Conservation (phyloP, 1,284 basidiomycete genomes). For the Megacollybia platyphylla region DNA sequence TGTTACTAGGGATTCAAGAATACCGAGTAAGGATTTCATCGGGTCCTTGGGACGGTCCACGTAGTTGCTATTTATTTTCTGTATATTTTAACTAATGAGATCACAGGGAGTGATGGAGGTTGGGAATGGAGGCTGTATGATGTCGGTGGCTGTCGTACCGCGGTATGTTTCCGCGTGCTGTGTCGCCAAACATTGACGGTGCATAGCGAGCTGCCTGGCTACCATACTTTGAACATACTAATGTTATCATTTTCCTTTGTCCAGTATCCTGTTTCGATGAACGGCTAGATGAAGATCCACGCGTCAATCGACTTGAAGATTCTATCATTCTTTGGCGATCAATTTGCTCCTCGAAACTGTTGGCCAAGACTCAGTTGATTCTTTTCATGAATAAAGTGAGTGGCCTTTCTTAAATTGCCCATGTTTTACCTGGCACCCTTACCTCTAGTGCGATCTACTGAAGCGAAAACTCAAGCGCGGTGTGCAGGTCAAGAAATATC, state of each 20-base stretch:
- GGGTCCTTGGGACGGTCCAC: constrained; percentile 20
- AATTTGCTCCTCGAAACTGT: constrained; percentile 40
- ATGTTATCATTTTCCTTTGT: constrained; percentile 37
- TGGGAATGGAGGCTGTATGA: constrained; percentile 58
- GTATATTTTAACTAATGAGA: constrained; percentile 4
- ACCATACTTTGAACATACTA: constrained; percentile 48
- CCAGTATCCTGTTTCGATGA: constrained; percentile 49
- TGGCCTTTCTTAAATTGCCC: constrained; percentile 1
- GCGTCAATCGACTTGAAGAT: constrained; percentile 49
- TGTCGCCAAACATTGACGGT: constrained; percentile 1
- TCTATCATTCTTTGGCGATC: constrained; percentile 46
- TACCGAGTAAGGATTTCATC: constrained; percentile 36
- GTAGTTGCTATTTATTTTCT: constrained; percentile 5
- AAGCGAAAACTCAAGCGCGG: constrained; percentile 45
- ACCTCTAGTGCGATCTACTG: constrained; percentile 52
- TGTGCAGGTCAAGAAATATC: constrained; percentile 33
- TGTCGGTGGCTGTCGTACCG: constrained; percentile 47
- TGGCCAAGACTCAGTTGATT: constrained; percentile 42
- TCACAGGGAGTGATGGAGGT: constrained; percentile 17
- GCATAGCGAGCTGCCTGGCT: constrained; percentile 45
- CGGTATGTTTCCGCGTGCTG: constrained; percentile 21
- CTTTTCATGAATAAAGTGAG: constrained; percentile 39
- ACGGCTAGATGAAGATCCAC: constrained; percentile 43
- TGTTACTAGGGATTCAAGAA: constrained; percentile 24
- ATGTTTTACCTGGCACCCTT: constrained; percentile 7